A percentile compares a stretch with the other conserved stretches of the same genome.
Conservation (phyloP, 1,284 basidiomycete genomes). For the Vanrija pseudolonga region DNA sequence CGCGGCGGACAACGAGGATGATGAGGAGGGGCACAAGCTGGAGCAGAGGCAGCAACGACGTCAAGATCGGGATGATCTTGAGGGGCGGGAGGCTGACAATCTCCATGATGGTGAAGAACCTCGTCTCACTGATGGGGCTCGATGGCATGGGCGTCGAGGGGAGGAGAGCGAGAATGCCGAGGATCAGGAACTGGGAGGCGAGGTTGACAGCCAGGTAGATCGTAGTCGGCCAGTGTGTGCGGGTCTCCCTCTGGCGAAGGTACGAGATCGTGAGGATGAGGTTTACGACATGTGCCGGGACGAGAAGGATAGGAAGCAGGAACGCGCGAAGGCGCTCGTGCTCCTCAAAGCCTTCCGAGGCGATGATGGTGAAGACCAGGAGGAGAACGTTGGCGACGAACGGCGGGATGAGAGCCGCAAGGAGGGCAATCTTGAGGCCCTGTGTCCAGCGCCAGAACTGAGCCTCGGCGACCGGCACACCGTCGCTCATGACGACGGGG, state of each 20-base stretch:
- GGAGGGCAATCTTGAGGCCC: constrained; percentile 26
- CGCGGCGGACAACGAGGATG: constrained; percentile 61
- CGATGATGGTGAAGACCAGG: constrained; percentile 39
- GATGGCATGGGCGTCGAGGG: constrained; percentile 39
- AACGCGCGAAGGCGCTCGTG: constrained; percentile 16
- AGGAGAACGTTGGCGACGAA: constrained; percentile 28
- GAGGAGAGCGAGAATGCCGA: constrained; percentile 39
- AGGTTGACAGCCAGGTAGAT: constrained; percentile 64
- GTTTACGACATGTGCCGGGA: constrained; percentile 61
- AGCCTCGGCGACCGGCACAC: constrained; percentile 66
- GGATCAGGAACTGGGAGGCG: constrained; percentile 56
- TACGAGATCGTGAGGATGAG: constrained; percentile 57
- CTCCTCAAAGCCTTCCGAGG: constrained; percentile 22
- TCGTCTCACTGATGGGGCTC: constrained; percentile 1
- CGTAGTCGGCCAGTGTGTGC: constrained; percentile 60
- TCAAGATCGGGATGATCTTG: constrained; percentile 18
- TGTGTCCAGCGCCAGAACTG: constrained; percentile 57
- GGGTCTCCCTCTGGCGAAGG: constrained; percentile 55
- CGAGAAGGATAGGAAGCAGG: constrained; percentile 52
- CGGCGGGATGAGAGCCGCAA: constrained; percentile 34
- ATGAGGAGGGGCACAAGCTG: constrained; percentile 56
- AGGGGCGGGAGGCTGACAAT: constrained; percentile 13
- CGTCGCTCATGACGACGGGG: constrained; percentile 67
- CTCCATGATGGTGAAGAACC: constrained; percentile 11
- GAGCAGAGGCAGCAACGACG: constrained; percentile 48